Percentiles rank a stretch among this genome's conserved stretches.
Evolutionary conservation across 139 green algal genomes (phyloP).

Genomic region (Haematococcus lacustris): DNA sequence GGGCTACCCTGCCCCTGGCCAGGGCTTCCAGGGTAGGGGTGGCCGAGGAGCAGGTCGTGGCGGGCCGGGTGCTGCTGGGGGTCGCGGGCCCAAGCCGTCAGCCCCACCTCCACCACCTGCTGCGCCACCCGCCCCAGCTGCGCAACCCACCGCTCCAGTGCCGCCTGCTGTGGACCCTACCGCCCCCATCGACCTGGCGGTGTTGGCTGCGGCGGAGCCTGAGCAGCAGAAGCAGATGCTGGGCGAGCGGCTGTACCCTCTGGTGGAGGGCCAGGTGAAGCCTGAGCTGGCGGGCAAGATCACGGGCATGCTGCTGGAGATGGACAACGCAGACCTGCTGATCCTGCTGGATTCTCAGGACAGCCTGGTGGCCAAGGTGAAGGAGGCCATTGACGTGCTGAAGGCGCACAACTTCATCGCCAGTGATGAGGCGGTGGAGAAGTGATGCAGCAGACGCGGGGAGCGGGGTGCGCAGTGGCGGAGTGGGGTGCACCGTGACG

Average conservation of each 20-base stretch:
- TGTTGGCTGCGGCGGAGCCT: neutral
- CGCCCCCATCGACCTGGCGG: neutral
- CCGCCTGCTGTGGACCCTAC: neutral
- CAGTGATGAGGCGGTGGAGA: no score
- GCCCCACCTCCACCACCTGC: neutral
- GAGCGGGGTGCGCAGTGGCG: neutral
- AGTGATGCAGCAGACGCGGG: neutral
- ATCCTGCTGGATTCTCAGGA: conserved; percentile 74
- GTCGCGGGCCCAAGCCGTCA: neutral
- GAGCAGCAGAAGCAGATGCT: neutral
- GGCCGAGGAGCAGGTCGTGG: no score
- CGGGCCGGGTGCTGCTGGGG: neutral
- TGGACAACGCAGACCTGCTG: conserved; percentile 88
- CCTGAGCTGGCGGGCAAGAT: conserved; percentile 87
- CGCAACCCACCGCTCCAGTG: neutral
- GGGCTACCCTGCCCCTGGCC: neutral
- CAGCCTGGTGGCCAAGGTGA: conserved; percentile 72
- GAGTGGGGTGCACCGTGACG: neutral
- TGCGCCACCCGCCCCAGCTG: neutral
- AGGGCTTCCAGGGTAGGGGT: neutral
- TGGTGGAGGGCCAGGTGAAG: conserved; percentile 31
- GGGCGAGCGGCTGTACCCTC: neutral
- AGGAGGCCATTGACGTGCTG: conserved; percentile 66
- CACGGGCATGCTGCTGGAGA: conserved; percentile 93
- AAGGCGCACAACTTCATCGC: neutral